Evolutionary conservation across 805 yeast genomes (phyloP).

Genomic region (Yarrowia sp.): DNA sequence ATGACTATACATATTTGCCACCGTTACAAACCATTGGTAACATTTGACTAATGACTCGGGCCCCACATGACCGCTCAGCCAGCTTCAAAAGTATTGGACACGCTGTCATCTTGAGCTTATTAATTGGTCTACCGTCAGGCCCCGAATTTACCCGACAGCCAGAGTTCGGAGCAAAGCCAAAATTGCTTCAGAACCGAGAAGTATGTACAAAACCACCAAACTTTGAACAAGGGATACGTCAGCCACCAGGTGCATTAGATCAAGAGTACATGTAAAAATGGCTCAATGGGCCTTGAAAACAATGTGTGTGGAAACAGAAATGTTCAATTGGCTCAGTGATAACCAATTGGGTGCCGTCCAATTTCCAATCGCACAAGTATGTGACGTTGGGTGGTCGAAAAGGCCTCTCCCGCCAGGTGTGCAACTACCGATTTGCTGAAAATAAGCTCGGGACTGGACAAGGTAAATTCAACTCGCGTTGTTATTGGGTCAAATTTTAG

Average conservation of each 20-base stretch:
- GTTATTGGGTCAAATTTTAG: constrained; percentile 27
- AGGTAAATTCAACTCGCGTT: constrained; percentile 32
- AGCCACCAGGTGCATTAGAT: constrained; percentile 27
- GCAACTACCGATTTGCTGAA: constrained; percentile 4
- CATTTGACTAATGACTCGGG: too few species aligned
- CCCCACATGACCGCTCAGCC: not conserved
- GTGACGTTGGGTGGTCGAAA: not conserved
- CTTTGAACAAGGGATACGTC: constrained; percentile 26
- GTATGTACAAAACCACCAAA: constrained; percentile 18
- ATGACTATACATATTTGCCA: not conserved
- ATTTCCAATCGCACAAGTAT: not conserved
- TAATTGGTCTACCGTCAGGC: constrained; percentile 23
- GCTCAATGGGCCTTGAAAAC: constrained; percentile 4
- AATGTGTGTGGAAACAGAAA: not conserved
- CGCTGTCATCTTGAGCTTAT: constrained; percentile 37
- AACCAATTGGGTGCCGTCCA: not conserved
- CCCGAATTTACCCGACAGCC: constrained; percentile 36
- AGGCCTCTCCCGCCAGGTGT: not conserved
- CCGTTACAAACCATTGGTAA: not conserved
- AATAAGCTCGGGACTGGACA: not conserved
- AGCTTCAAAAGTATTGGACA: constrained; percentile 12
- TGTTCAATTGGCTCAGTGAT: not conserved
- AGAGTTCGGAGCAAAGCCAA: constrained; percentile 37
- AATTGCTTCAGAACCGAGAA: constrained; percentile 37
- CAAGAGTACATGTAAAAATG: constrained; percentile 18